These are phyloP conservation scores for Fagus crenata DNA, from an alignment of 306 rosid species.

Conservation along the genomic window DNA sequence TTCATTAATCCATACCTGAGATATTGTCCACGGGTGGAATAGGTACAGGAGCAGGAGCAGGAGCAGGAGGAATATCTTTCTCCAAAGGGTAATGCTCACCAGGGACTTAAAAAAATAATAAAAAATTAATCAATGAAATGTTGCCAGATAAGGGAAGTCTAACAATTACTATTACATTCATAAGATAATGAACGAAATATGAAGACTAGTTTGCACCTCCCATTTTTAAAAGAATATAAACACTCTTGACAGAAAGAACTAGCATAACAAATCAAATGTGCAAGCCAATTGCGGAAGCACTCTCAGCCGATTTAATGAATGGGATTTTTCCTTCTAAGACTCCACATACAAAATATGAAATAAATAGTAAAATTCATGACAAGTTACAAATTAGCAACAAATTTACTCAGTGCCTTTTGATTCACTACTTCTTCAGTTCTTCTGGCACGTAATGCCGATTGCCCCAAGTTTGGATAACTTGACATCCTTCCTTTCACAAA, in stretches of 20 bases:
- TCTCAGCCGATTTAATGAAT: neutral
- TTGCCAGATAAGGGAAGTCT: neutral
- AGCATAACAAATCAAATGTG: neutral
- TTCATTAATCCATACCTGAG: slow-evolving; percentile 52
- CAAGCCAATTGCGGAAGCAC: neutral
- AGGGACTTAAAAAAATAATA: slow-evolving; percentile 59
- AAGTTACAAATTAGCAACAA: neutral
- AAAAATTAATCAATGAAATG: slow-evolving; percentile 9
- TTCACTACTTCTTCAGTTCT: neutral
- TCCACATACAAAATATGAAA: neutral
- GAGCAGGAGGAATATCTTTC: slow-evolving; percentile 51
- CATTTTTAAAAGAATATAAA: neutral
- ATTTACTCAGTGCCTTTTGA: neutral
- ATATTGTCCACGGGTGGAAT: slow-evolving; percentile 42
- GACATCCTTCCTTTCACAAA: neutral
- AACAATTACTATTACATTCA: slow-evolving; percentile 5
- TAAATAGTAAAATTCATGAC: neutral
- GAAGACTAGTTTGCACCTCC: neutral
- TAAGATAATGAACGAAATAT: slow-evolving; percentile 2
- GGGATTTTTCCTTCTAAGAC: neutral
- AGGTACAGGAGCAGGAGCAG: slow-evolving; percentile 66
- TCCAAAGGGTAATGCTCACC: slow-evolving; percentile 82
- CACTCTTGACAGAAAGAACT: neutral
- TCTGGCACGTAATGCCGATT: neutral
- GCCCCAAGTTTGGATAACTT: neutral